These are phyloP conservation scores for Amanita fuliginea DNA, from an alignment of 768 basidiomycete genomes.

Conservation along the genomic window DNA sequence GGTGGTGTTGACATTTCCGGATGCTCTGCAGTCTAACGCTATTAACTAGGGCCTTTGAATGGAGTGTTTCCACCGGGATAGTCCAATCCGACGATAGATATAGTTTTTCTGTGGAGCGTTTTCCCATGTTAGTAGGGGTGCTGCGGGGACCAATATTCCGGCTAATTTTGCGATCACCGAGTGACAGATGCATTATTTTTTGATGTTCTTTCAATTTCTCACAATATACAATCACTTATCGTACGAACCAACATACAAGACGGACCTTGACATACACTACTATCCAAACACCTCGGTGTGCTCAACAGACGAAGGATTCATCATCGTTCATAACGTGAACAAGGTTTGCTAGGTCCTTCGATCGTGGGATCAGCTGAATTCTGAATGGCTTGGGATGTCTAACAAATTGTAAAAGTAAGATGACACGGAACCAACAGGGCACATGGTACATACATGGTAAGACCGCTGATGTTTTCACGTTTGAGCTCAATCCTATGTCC, in stretches of 20 bases:
- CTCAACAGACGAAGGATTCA: not conserved
- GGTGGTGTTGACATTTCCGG: no score
- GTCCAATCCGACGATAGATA: no score
- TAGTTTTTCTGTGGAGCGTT: no score
- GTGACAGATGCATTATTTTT: no score
- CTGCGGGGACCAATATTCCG: no score
- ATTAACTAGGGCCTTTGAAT: no score
- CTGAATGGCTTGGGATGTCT: conserved; percentile 6
- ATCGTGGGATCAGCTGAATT: not conserved
- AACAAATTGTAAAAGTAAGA: not conserved
- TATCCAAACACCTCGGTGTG: not conserved
- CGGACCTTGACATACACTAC: not conserved
- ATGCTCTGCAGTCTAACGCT: no score
- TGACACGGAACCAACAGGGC: not conserved
- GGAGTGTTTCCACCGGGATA: no score
- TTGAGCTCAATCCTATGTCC: conserved; percentile 14
- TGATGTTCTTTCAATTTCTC: no score
- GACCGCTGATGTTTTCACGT: conserved; percentile 5
- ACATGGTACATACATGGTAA: conserved; percentile 1
- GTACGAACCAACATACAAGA: not conserved
- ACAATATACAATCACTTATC: not conserved
- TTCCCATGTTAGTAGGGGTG: no score
- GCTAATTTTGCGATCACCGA: no score
- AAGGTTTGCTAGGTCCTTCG: not conserved
- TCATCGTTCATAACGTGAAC: conserved; percentile 2